Conservation (phyloP, 306 rosid genomes). For the Lathyrus aphaca region DNA sequence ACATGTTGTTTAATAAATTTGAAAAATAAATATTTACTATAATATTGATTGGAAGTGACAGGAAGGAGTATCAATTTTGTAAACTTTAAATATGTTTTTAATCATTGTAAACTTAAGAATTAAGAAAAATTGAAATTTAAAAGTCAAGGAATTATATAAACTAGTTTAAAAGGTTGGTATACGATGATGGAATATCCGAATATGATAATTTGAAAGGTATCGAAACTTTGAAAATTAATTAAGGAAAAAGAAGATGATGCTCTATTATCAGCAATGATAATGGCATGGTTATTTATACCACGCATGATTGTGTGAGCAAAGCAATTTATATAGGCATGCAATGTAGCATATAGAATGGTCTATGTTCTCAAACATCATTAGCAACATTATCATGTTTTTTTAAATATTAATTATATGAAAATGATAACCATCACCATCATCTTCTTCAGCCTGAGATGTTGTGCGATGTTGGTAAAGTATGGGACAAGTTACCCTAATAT, state of each 20-base stretch:
- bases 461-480: constrained; percentile 47
- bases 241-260: neutral
- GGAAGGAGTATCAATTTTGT: too few relatives aligned
- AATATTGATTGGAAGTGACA: too few relatives aligned
- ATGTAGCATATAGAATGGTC: constrained; percentile 57
- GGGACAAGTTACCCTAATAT: constrained; percentile 61
- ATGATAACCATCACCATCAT: constrained; percentile 50
- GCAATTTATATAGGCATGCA: constrained; percentile 50
- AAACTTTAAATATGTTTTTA: too few relatives aligned
- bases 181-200: neutral
- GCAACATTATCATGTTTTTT: constrained; percentile 52
- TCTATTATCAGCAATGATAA: constrained; percentile 19
- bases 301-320: constrained; percentile 39
- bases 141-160: too few relatives aligned
- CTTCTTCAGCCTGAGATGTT: constrained; percentile 62
- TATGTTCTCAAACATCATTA: constrained; percentile 63
- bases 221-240: neutral
- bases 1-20: too few relatives aligned
- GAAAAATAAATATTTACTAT: too few relatives aligned
- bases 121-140: too few relatives aligned
- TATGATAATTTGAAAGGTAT: neutral
- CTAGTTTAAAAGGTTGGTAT: too few relatives aligned
- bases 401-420: constrained; percentile 40
- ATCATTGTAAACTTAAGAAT: too few relatives aligned
- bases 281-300: constrained; percentile 30